Base-by-base conservation (phyloP, 192 early-diverging fungal species). In the Coemansia umbellata region DNA sequence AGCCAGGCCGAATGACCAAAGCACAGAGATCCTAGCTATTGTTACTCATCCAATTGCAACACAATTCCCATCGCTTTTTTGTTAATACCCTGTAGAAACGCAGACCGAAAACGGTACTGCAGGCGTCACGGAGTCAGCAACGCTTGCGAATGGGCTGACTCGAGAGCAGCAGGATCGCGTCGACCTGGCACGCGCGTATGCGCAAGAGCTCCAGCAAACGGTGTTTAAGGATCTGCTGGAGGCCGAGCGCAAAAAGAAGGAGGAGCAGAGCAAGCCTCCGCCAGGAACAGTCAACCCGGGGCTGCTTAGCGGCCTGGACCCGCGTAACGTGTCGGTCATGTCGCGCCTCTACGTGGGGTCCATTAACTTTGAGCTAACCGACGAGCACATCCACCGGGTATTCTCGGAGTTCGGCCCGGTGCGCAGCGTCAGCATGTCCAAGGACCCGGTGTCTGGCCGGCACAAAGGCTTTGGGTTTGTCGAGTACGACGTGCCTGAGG, bases 391-490 rank as follows among this genome's bases (percentile, higher is more conserved):
- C n/a, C 69, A 81, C 32, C 79, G 75, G 18, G 85, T 89, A 15
- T 91, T 95, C 60, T 53, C 76, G 11, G 84, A 88, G 53, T 95
- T 87, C 65, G 92, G 92, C 0, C 60, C 77, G 1, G 85, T 95
- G 55, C 80, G 84, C 37, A 80, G 81, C 37, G 67, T 93, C 30
- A 89, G 84, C 54, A 85, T 95, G 84, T 84, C 84, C 11, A 80
- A 89, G 52, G 92, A 95, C 63, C 74, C 88, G 2, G 45, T 66
- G 19, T 80, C 80, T 10, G 87, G 84, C 18, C 86, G 84, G 49
- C 92, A 95, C 79, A 90, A 91, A 59, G 78, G 78, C 6, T 95
- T 87, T 63, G 91, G 91, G 59, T 95, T 95, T 66, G 81, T 95
- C 10, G 91, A 93, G 68, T 95, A 83, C 54, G 87, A 92, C 33